Conservation (phyloP, 192 early-diverging fungal genomes). For the Backusella westeae region DNA sequence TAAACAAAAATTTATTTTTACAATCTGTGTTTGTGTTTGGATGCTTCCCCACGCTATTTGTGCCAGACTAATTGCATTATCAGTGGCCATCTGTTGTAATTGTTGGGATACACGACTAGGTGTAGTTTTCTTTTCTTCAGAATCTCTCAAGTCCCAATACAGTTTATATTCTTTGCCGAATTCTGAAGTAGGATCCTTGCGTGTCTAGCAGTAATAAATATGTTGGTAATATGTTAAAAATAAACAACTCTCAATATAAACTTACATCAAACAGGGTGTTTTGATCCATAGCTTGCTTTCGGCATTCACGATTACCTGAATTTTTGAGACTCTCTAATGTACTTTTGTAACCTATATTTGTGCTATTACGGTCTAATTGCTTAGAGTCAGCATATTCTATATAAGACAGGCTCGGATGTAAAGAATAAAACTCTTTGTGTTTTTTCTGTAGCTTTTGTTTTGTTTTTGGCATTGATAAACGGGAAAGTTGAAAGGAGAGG, state of each 20-base stretch:
- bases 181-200: conserved; percentile 17
- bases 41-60: conserved; percentile 15
- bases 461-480: conserved; percentile 10
- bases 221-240: conserved; percentile 17
- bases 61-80: conserved; percentile 11
- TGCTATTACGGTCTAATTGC: conserved; percentile 14
- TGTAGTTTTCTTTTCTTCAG: conserved; percentile 19
- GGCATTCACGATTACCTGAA: conserved; percentile 10
- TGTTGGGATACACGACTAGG: conserved; percentile 12
- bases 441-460: neutral
- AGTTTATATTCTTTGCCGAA: conserved; percentile 17
- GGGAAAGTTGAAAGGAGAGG: neutral
- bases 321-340: conserved; percentile 16
- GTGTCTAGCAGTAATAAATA: conserved; percentile 23
- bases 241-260: conserved; percentile 17
- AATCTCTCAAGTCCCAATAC: conserved; percentile 22
- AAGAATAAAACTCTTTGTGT: conserved; percentile 12
- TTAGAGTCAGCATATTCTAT: conserved; percentile 8
- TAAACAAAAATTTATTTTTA: conserved; percentile 16
- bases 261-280: conserved; percentile 14
- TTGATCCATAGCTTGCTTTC: conserved; percentile 20
- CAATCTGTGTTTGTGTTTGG: conserved; percentile 23
- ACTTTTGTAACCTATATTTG: conserved; percentile 12
- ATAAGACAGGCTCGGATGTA: conserved; percentile 13
- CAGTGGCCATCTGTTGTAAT: conserved; percentile 19